phyloP scores from a whole-genome alignment of 2,329 filamentous ascomycete species.

The Orbilia quercus region DNA sequence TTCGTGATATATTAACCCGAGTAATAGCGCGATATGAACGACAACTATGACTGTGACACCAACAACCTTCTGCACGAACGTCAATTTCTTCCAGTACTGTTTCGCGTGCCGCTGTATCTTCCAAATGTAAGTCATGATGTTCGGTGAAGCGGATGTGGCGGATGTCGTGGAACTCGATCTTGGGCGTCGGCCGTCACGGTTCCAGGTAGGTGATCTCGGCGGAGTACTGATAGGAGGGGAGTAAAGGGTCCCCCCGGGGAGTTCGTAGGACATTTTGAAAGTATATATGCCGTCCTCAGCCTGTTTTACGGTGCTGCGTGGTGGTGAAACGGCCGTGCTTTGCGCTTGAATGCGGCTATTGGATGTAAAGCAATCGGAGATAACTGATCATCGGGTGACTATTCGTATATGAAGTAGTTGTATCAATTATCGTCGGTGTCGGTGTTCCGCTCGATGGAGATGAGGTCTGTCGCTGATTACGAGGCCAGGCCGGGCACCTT shows the following conservation, averaged over 20 bases:
- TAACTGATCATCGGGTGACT: background rate
- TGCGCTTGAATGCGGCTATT: slow-evolving; percentile 25
- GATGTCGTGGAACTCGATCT: slow-evolving; percentile 33
- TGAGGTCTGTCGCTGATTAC: slow-evolving; percentile 2
- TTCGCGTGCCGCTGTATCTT: slow-evolving; percentile 58
- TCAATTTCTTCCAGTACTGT: slow-evolving; percentile 57
- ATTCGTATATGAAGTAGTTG: background rate
- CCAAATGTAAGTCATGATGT: slow-evolving; percentile 38
- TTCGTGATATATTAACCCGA: slow-evolving; percentile 59
- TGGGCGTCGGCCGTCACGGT: slow-evolving; percentile 29
- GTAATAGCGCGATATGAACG: slow-evolving; percentile 44
- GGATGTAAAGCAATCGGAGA: background rate
- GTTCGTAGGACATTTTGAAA: slow-evolving; percentile 35
- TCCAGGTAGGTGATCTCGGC: slow-evolving; percentile 55
- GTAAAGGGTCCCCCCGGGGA: slow-evolving; percentile 57
- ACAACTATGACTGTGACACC: slow-evolving; percentile 47
- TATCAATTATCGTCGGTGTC: background rate
- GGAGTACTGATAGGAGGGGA: slow-evolving; percentile 57
- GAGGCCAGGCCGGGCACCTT: too few relatives aligned
- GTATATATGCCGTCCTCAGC: background rate
- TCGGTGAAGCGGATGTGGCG: slow-evolving; percentile 32
- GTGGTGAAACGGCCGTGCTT: background rate
- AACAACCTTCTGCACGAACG: slow-evolving; percentile 58
- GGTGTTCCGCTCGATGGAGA: background rate
- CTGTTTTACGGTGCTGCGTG: background rate